Evolutionary conservation across 2,329 filamentous ascomycete genomes (phyloP).

Genomic region (Lecanosticta acicola): DNA sequence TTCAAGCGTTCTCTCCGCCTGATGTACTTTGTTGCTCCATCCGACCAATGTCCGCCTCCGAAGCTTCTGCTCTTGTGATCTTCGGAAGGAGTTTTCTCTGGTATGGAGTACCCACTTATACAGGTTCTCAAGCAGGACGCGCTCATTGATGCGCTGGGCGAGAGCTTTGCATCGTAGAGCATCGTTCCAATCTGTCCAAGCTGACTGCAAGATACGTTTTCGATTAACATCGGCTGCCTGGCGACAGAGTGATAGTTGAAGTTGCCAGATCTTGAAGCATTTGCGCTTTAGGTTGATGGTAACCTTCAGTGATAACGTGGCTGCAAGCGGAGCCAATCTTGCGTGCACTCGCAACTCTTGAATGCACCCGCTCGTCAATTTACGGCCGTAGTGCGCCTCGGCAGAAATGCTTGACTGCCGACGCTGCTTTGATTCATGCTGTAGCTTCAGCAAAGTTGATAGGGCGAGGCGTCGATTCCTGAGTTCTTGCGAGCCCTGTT

Average conservation of each 20-base stretch:
- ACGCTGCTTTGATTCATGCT: not conserved
- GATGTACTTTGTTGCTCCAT: conserved; percentile 15
- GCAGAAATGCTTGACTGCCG: not conserved
- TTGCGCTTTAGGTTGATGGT: conserved; percentile 43
- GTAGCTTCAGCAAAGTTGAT: not conserved
- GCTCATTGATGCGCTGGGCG: conserved; percentile 49
- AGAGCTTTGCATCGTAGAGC: conserved; percentile 51
- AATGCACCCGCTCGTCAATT: conserved; percentile 20
- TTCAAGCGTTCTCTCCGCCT: conserved; percentile 12
- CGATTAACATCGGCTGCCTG: conserved; percentile 48
- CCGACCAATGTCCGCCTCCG: conserved; percentile 15
- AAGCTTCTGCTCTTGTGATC: conserved; percentile 30
- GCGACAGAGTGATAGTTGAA: conserved; percentile 33
- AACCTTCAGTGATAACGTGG: conserved; percentile 41
- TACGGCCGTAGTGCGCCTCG: not conserved
- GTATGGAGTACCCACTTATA: conserved; percentile 58
- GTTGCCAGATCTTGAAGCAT: conserved; percentile 47
- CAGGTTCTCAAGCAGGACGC: conserved; percentile 50
- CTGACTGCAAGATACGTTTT: conserved; percentile 50
- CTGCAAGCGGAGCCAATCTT: conserved; percentile 39
- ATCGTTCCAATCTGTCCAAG: conserved; percentile 60
- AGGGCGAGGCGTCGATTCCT: not conserved
- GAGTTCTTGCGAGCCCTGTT: conserved; percentile 11
- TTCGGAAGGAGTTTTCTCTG: conserved; percentile 37
- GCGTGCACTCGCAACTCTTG: conserved; percentile 34